Conservation (phyloP, 2,329 filamentous ascomycete genomes). For the Aureobasidium sp. region DNA sequence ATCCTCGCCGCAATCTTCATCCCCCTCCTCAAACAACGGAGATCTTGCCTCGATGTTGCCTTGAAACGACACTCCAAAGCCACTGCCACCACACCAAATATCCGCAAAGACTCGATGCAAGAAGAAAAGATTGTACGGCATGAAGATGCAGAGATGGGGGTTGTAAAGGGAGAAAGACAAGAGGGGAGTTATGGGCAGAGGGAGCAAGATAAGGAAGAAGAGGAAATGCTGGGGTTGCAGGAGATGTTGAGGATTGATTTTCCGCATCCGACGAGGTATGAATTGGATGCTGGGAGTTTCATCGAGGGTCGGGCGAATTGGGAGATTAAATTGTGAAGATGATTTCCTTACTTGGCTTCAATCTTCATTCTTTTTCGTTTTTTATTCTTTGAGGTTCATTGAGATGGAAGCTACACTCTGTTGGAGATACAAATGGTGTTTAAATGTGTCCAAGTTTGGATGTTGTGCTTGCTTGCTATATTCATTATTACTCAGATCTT, state of each 20-base stretch:
- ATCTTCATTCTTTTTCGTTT: too few species aligned
- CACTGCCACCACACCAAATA: not conserved
- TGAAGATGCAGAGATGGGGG: not conserved
- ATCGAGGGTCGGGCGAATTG: not conserved
- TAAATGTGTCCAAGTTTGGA: not conserved
- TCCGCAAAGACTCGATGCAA: not conserved
- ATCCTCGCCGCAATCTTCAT: not conserved
- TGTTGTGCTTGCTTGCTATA: not conserved
- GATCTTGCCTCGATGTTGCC: not conserved
- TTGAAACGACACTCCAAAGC: not conserved
- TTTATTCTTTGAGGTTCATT: too few species aligned
- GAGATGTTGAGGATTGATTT: not conserved
- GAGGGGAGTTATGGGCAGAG: too few species aligned
- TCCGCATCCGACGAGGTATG: not conserved
- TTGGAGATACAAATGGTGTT: too few species aligned
- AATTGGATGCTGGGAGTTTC: not conserved
- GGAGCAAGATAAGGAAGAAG: not conserved
- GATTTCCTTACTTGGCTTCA: not conserved
- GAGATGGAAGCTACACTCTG: too few species aligned
- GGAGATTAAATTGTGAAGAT: not conserved
- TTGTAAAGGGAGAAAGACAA: not conserved
- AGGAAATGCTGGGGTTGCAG: not conserved
- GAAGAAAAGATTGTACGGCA: not conserved
- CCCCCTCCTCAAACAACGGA: not conserved
- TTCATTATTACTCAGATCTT: not conserved